phyloP scores from a whole-genome alignment of 441 rosid genomes.

The Cnidoscolus chayamansa region DNA sequence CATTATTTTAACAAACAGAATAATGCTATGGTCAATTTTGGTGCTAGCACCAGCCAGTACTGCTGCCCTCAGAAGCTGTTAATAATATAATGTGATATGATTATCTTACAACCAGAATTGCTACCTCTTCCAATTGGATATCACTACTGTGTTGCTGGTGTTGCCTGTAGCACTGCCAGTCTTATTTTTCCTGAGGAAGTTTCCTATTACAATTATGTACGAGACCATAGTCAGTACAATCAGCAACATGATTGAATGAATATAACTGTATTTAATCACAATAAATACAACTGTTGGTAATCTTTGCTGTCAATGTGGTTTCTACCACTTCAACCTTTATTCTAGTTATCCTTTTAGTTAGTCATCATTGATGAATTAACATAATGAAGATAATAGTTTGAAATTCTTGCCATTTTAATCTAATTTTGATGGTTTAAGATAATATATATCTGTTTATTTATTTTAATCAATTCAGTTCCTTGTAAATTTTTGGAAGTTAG shows the following conservation, averaged over 20 bases:
- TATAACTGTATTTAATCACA: background rate
- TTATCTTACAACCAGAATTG: background rate
- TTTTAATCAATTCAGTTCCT: no score
- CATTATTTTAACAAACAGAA: constrained; percentile 1
- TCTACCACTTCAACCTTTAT: background rate
- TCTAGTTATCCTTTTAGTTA: background rate
- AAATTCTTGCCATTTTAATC: background rate
- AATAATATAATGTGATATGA: background rate
- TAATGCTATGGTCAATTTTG: background rate
- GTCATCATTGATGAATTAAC: background rate
- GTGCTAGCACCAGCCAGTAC: background rate
- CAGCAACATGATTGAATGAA: background rate
- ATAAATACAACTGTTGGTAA: background rate
- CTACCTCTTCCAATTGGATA: background rate
- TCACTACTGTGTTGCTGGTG: background rate
- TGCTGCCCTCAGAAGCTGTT: background rate
- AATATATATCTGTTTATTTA: no score
- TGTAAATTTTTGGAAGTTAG: background rate
- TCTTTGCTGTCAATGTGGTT: background rate
- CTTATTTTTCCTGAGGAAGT: background rate
- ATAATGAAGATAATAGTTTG: background rate
- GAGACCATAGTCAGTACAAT: background rate
- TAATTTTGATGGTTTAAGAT: no score
- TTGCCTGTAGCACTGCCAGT: background rate
- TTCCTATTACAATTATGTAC: background rate